Evolutionary conservation across 441 rosid genomes (phyloP).

Genomic region (Populus hybrid): DNA sequence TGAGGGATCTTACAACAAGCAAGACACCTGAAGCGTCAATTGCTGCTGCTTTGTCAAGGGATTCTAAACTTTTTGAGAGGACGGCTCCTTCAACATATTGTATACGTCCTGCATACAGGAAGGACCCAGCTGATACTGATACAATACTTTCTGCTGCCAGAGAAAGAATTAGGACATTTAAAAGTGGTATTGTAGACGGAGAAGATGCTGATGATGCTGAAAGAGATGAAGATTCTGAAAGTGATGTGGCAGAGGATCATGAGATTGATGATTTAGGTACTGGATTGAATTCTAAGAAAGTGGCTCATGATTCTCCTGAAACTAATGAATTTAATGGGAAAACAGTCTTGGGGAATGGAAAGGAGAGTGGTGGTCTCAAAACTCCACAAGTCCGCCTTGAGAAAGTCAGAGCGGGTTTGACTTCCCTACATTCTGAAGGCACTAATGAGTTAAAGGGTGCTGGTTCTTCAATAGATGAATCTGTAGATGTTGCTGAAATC

Average conservation of each 20-base stretch:
- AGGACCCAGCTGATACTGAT: slow-evolving; percentile 65
- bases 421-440: slow-evolving; percentile 34
- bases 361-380: slow-evolving; percentile 24
- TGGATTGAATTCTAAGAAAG: slow-evolving; percentile 43
- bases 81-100: slow-evolving; percentile 92
- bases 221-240: slow-evolving; percentile 82
- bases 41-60: slow-evolving; percentile 90
- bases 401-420: slow-evolving; percentile 25
- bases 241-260: slow-evolving; percentile 63
- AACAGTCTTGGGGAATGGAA: slow-evolving; percentile 40
- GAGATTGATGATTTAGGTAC: slow-evolving; percentile 60
- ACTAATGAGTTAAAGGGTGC: slow-evolving; percentile 24
- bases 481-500: slow-evolving; percentile 28
- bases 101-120: slow-evolving; percentile 76
- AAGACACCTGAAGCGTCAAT: slow-evolving; percentile 94
- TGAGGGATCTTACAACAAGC: slow-evolving; percentile 84
- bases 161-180: slow-evolving; percentile 63
- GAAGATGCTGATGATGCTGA: slow-evolving; percentile 87
- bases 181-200: slow-evolving; percentile 55
- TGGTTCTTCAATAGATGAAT: slow-evolving; percentile 20
- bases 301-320: slow-evolving; percentile 33
- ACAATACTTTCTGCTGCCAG: slow-evolving; percentile 70
- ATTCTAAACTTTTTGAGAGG: slow-evolving; percentile 85
- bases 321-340: slow-evolving; percentile 23
- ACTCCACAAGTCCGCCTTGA: slow-evolving; percentile 34